Evolutionary conservation across 2,329 filamentous ascomycete species (phyloP).

Genomic region (Botrytis porri): DNA sequence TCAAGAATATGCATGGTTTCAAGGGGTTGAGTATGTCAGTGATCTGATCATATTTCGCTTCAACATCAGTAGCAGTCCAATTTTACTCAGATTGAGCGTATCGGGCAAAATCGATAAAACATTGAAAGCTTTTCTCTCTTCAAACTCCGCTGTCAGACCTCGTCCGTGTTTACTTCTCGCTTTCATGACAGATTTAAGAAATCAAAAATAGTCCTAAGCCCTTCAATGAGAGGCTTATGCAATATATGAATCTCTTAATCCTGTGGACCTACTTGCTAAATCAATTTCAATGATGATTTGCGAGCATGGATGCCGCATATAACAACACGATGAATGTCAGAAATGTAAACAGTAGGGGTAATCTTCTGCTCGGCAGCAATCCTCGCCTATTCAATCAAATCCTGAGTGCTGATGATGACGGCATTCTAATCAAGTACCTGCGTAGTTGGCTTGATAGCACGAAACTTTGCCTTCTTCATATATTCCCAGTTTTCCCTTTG

Average conservation of each 20-base stretch:
- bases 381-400: not conserved
- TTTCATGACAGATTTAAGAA: not conserved
- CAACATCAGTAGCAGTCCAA: not conserved
- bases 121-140: not conserved
- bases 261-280: not conserved
- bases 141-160: accelerated
- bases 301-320: not conserved
- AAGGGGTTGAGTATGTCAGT: not conserved
- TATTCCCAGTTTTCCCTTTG: not conserved
- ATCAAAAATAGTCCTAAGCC: not conserved
- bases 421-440: not conserved
- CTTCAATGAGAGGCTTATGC: not conserved
- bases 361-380: not conserved
- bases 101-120: not conserved
- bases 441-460: not conserved
- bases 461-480: not conserved
- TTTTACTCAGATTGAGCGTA: not conserved
- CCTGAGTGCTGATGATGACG: not conserved
- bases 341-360: not conserved
- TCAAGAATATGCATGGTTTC: not conserved
- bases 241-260: not conserved
- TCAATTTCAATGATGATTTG: not conserved
- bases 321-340: not conserved
- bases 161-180: too few relatives aligned
- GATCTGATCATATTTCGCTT: too few relatives aligned